Evolutionary conservation across 2,329 filamentous ascomycete species (phyloP).

Genomic region (Stachybotrys chartarum): DNA sequence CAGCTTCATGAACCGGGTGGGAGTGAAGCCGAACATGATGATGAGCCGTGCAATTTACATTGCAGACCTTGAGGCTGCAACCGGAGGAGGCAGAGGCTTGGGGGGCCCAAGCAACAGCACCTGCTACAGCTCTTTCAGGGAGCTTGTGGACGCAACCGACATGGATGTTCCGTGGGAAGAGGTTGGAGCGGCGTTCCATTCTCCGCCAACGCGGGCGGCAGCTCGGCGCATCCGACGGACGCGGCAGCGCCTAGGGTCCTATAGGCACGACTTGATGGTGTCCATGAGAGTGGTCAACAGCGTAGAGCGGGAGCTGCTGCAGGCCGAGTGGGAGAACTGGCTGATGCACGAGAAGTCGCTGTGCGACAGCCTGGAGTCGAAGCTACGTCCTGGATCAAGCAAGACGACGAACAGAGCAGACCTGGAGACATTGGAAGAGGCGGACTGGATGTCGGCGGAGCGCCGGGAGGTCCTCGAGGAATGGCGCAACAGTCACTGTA

Average conservation of each 20-base stretch:
- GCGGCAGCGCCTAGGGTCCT: conserved; percentile 74
- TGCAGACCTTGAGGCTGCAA: conserved; percentile 65
- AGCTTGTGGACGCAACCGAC: conserved; percentile 50
- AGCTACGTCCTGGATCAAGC: conserved; percentile 27
- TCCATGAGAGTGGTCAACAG: conserved; percentile 85
- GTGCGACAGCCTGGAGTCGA: conserved; percentile 55
- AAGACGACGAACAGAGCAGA: conserved; percentile 13
- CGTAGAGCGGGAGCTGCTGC: conserved; percentile 78
- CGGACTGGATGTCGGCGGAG: conserved; percentile 19
- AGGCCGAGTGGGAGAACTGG: conserved; percentile 92
- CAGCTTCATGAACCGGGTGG: conserved; percentile 74
- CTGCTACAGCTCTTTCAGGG: conserved; percentile 54
- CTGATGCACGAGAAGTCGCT: conserved; percentile 68
- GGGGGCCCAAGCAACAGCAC: conserved; percentile 41
- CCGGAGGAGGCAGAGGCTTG: conserved; percentile 25
- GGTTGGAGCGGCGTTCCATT: conserved; percentile 38
- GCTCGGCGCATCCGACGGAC: conserved; percentile 66
- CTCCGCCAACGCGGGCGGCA: conserved; percentile 43
- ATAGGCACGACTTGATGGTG: conserved; percentile 85
- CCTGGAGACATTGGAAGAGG: conserved; percentile 21
- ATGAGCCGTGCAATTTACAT: conserved; percentile 87
- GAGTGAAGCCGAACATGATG: conserved; percentile 67
- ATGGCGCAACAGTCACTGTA: conserved; percentile 49
- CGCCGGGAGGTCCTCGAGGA: conserved; percentile 29
- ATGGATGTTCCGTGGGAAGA: conserved; percentile 50